Conservation (phyloP, 2,329 filamentous ascomycete species). For the Verticillium nubilum region DNA sequence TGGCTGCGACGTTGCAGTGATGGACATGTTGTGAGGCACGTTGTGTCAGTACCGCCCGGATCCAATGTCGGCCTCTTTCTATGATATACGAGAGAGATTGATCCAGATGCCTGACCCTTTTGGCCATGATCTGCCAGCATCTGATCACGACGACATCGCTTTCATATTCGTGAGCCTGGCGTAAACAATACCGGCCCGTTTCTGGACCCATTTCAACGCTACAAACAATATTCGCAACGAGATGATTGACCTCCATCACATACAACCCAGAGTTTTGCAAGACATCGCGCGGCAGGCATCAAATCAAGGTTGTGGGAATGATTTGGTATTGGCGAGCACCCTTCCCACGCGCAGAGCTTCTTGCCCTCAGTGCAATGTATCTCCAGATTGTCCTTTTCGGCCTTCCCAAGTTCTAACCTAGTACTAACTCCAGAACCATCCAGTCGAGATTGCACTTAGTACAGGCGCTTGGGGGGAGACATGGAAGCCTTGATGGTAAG, state of each 20-base stretch:
- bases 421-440: background rate
- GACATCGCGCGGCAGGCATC: background rate
- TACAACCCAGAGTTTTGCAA: background rate
- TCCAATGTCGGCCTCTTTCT: background rate
- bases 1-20: background rate
- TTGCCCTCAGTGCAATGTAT: background rate
- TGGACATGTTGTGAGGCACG: background rate
- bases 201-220: background rate
- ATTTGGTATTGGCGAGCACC: background rate
- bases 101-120: background rate
- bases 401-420: background rate
- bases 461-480: slow-evolving; percentile 96
- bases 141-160: background rate
- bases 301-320: background rate
- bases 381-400: background rate
- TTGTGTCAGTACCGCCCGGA: background rate
- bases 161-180: too few species aligned
- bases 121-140: background rate
- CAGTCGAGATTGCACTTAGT: slow-evolving; percentile 53
- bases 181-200: background rate
- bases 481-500: slow-evolving; percentile 99
- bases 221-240: too few species aligned
- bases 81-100: background rate
- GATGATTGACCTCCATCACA: background rate
- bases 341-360: background rate